phyloP scores from a whole-genome alignment of 371 early-diverging fungal species.

The Lichtheimia ornata region DNA sequence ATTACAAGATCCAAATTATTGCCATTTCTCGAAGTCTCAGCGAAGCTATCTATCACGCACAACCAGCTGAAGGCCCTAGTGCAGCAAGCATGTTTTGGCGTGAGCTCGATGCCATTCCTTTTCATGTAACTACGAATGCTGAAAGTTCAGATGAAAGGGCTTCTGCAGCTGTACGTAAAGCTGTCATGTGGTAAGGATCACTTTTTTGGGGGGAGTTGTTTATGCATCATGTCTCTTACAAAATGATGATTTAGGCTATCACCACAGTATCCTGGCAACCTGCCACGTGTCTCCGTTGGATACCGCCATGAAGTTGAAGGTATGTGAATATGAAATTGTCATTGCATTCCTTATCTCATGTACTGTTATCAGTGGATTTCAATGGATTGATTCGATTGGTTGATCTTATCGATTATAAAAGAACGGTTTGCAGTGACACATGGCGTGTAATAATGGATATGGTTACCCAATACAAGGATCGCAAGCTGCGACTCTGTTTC shows the following conservation, averaged over 20 bases:
- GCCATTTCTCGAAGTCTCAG: conserved; percentile 39
- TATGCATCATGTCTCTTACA: neutral
- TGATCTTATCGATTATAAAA: conserved; percentile 59
- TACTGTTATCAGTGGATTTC: conserved; percentile 58
- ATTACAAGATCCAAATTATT: conserved; percentile 58
- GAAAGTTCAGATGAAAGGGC: conserved; percentile 70
- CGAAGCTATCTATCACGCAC: conserved; percentile 14
- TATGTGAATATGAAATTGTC: conserved; percentile 11
- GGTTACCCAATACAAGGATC: conserved; percentile 47
- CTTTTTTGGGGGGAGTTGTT: too few species aligned
- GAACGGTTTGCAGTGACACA: conserved; percentile 57
- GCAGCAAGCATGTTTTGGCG: conserved; percentile 70
- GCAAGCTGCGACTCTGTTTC: conserved; percentile 63
- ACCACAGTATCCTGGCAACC: conserved; percentile 71
- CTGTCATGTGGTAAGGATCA: conserved; percentile 57
- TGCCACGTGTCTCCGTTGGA: conserved; percentile 71
- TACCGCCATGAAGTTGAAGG: conserved; percentile 72
- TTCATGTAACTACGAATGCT: conserved; percentile 61
- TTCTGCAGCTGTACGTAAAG: conserved; percentile 71
- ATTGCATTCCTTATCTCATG: neutral
- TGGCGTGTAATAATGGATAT: conserved; percentile 62
- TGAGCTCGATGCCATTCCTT: conserved; percentile 76
- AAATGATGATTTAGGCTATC: conserved; percentile 40
- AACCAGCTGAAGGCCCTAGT: conserved; percentile 28
- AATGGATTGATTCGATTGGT: conserved; percentile 63